Percentiles rank a stretch among this genome's conserved stretches.
These are phyloP conservation scores for Didymella glomerata DNA, from an alignment of 2,329 filamentous ascomycete genomes.

Conservation along the genomic window DNA sequence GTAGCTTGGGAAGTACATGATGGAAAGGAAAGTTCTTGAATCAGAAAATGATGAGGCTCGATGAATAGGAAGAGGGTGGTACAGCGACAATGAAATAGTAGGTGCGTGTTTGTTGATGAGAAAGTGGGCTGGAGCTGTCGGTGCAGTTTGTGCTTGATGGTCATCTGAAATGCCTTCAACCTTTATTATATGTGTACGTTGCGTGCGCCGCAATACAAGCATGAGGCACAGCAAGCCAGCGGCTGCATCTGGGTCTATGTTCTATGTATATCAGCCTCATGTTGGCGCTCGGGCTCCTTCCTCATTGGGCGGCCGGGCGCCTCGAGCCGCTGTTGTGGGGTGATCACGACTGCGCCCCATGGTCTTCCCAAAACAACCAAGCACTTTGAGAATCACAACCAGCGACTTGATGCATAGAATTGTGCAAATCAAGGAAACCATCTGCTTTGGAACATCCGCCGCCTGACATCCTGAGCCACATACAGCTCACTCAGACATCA, in stretches of 20 bases:
- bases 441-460: too few species aligned
- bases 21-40: not conserved
- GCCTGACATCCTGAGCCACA: too few species aligned
- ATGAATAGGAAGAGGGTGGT: not conserved
- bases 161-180: not conserved
- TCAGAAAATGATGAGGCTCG: not conserved
- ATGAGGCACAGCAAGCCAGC: conserved; percentile 27
- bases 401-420: too few species aligned
- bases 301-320: conserved; percentile 7
- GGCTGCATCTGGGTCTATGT: conserved; percentile 17
- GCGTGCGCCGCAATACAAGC: conserved; percentile 4
- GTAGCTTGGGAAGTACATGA: not conserved
- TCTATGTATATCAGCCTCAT: conserved; percentile 24
- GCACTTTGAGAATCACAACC: too few species aligned
- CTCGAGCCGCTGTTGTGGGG: conserved; percentile 6
- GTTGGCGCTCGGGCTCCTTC: conserved; percentile 13
- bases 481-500: too few species aligned
- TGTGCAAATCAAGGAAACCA: too few species aligned
- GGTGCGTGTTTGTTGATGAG: not conserved
- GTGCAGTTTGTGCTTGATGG: too few species aligned
- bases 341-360: conserved; percentile 3
- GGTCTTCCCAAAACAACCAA: too few species aligned
- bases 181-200: conserved; percentile 5
- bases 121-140: not conserved
- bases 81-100: not conserved